Evolutionary conservation across 2,329 filamentous ascomycete species (phyloP), one percentile per base, ranked within the genome.

Genomic region (Diaporthe citriasiana): DNA sequence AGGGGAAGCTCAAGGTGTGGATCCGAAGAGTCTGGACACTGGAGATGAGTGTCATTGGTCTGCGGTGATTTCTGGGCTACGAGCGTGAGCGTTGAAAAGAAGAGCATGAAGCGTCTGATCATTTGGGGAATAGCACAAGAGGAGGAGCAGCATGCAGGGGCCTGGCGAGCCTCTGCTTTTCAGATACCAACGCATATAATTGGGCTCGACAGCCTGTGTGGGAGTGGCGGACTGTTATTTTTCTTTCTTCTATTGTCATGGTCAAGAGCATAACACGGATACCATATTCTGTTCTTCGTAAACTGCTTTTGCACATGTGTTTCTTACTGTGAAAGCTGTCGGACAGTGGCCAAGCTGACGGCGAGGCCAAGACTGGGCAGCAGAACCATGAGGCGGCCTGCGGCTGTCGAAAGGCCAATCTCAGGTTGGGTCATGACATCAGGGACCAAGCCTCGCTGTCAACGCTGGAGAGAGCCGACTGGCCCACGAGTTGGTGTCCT

Each of bases 11-110:
- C 78, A 99, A 99, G 85, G 95, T 99, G 74, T 99, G 97, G 97
- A 98, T 99, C 82, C 90, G 97, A 81, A 91, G 97, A 79, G 97
- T 99, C 74, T 99, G 97, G 97, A 99, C 97, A 74, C 89, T 99
- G 74, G 97, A 99, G 88, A 99, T 99, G 94, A 97, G 94, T 82
- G 94, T 97, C 71, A 97, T 97, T 82, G 94, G 94, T 72, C 87
- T 97, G 78, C 93, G 94, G 82, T 94, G 82, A 86, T 76, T 72
- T 38, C 13, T 7, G 17, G 19, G 13, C 51, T 50, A 22, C 22
- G 27, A 17, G 17, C 17, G 53, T 56, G 60, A 65, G 47, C 15
- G 57, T 42, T 30, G 27, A 33, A 42, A 33, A 22, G 30, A 38
- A 66, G 63, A 53, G 63, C 63, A 68, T 27, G 47, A 53, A 38